phyloP scores from a whole-genome alignment of 2,329 filamentous ascomycete species.

The Mollisiaceae sp. region DNA sequence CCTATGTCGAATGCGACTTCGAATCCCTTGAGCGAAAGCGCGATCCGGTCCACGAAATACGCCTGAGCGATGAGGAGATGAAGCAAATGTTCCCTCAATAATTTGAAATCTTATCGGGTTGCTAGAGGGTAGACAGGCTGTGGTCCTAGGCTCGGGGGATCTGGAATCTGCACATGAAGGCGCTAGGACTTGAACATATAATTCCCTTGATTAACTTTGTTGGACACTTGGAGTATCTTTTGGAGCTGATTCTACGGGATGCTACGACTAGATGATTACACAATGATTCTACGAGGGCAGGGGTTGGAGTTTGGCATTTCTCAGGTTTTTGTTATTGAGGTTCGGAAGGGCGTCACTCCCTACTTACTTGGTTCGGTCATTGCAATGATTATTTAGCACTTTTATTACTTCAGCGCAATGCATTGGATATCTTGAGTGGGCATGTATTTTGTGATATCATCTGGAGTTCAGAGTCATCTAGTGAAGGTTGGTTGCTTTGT shows the following conservation, averaged over 20 bases:
- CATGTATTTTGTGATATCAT: constrained; percentile 10
- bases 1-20: constrained; percentile 77
- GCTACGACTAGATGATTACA: constrained; percentile 29
- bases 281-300: constrained; percentile 26
- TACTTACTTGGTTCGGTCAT: constrained; percentile 26
- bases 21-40: constrained; percentile 75
- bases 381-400: constrained; percentile 25
- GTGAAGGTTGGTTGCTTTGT: constrained; percentile 15
- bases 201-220: constrained; percentile 35
- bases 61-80: constrained; percentile 77
- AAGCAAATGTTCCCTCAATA: constrained; percentile 70
- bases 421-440: constrained; percentile 16
- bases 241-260: constrained; percentile 21
- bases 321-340: constrained; percentile 21
- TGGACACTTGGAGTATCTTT: constrained; percentile 37
- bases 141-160: constrained; percentile 24
- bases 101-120: constrained; percentile 30
- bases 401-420: constrained; percentile 27
- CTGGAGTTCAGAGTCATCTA: neutral
- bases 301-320: constrained; percentile 34
- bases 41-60: constrained; percentile 79
- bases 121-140: constrained; percentile 22
- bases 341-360: constrained; percentile 29
- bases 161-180: constrained; percentile 35
- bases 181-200: constrained; percentile 39